Base-by-base conservation (phyloP, 257 asterid species). In the Gentiana straminea region DNA sequence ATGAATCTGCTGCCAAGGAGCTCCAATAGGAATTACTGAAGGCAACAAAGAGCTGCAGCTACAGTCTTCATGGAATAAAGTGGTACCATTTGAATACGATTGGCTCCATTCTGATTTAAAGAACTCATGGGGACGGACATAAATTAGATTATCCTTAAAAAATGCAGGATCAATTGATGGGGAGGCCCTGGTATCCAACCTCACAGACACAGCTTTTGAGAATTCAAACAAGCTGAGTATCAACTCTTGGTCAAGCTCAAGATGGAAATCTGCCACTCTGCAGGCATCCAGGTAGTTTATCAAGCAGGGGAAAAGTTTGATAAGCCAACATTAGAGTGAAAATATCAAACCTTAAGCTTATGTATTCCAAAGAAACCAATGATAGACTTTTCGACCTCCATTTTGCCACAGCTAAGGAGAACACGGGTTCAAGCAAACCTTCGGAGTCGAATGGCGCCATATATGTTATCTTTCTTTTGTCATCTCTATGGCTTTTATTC, bases 1-100 rank as follows among this genome's bases (percentile, higher is more conserved):
- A 70, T 84, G 86, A 73, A 91, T 73, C 74, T 84, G 81, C 77
- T 91, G 98, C 98, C 98, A 87, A 39, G 98, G 98, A 66, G 96
- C 96, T 77, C 98, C 98, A 76, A 84, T 81, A 60, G 98, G 98
- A 60, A 83, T 74, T 60, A 87, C 61, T 59, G 67, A 64, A 60
- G 89, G 86, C 48, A 79, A 73, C 74, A 75, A 73, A 55, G 51
- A 72, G 71, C 70, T 72, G 55, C 61, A 59, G 62, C 64, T 68
- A 55, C 51, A 48, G 64, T 71, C 69, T 54, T 79, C 78, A 53
- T 57, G 57, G 54, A 62, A 77, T 59, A 66, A 13, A 59, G 77
- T 57, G 56, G 68, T 37, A 68, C 68, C 64, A 55, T 58, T 52
- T 13, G 64, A 35, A 71, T 62, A 58, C 54, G 57, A 49, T 37